Evolutionary conservation across 192 early-diverging fungal genomes (phyloP), one percentile per base, ranked within the genome.

Genomic region (Phlyctochytrium arcticum): DNA sequence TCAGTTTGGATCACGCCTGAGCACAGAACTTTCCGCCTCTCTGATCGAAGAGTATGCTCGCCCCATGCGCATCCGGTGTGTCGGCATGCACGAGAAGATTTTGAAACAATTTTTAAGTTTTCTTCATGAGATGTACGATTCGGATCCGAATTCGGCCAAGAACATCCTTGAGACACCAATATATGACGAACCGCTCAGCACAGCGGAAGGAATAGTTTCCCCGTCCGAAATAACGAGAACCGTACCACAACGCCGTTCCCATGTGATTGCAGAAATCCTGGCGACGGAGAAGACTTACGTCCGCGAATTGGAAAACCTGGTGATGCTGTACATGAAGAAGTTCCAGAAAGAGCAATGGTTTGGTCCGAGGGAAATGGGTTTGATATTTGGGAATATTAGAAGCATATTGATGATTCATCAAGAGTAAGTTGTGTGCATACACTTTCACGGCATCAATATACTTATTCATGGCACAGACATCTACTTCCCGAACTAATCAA

Each of bases 211-310:
- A 19, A 26, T 33, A 42, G 42, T 44, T 44, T 21, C 15, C 21
- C 15, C 15, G 42, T 44, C 42, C 21, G 36, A 56, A 17, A 42
- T 34, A 12, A 53, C 44, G 1, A 46, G 6, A 0, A 57, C 44
- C 4, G 34, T 60, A 48, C 69, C 72, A 9, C 51, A 67, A 47
- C 75, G 85, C 67, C 73, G 90, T 19, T 68, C 77, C 59, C 76
- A 82, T 44, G 87, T 95, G 8, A 78, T 90, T 9, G 82, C 79
- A 6, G 93, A 96, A 76, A 84, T 96, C 30, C 65, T 94, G 27
- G 75, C 86, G 50, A 93, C 93, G 3, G 93, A 96, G 75, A 36
- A 82, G 36, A 92, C 91, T 1, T 96, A 96, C 69, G 92, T 96
- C 8, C 79, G 89, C 36, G 86, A 89, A 26, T 70, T 96, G 48